These are phyloP conservation scores for Boletus subparvulus DNA, from an alignment of 768 basidiomycete species.

Conservation along the genomic window DNA sequence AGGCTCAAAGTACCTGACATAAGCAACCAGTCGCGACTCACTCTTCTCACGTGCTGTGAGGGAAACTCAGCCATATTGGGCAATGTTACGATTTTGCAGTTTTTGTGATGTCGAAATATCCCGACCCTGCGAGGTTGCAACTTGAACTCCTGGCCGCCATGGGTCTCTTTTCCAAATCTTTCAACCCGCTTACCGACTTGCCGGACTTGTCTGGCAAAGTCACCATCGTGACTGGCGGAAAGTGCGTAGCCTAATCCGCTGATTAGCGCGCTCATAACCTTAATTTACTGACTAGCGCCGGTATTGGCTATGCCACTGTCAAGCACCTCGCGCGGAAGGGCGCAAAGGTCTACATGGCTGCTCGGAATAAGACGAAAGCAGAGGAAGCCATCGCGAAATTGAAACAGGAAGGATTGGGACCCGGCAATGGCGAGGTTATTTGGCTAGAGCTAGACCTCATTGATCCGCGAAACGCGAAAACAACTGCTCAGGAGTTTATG, in stretches of 20 bases:
- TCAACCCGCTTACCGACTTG: conserved; percentile 41
- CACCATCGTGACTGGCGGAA: conserved; percentile 57
- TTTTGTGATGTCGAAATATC: too few relatives aligned
- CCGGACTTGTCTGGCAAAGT: conserved; percentile 39
- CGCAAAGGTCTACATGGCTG: conserved; percentile 60
- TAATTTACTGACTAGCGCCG: conserved; percentile 33
- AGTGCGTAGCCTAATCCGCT: conserved; percentile 32
- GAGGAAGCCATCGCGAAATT: conserved; percentile 48
- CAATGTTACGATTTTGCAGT: too few relatives aligned
- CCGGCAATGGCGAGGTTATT: conserved; percentile 46
- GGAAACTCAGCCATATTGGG: too few relatives aligned
- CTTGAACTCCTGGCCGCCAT: background rate
- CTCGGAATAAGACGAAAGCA: conserved; percentile 47
- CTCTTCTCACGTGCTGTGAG: too few relatives aligned
- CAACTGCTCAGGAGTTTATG: conserved; percentile 49
- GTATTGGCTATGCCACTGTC: conserved; percentile 53
- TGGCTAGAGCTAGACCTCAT: conserved; percentile 54
- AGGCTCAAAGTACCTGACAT: too few relatives aligned
- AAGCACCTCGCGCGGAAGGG: conserved; percentile 51
- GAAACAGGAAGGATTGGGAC: conserved; percentile 41
- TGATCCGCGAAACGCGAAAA: conserved; percentile 48
- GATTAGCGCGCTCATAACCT: too few relatives aligned
- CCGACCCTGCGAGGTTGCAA: too few relatives aligned
- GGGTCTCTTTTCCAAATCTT: conserved; percentile 27
- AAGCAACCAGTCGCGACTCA: too few relatives aligned